Base-by-base conservation (phyloP, 345 rosid species). In the Combretum micranthum region DNA sequence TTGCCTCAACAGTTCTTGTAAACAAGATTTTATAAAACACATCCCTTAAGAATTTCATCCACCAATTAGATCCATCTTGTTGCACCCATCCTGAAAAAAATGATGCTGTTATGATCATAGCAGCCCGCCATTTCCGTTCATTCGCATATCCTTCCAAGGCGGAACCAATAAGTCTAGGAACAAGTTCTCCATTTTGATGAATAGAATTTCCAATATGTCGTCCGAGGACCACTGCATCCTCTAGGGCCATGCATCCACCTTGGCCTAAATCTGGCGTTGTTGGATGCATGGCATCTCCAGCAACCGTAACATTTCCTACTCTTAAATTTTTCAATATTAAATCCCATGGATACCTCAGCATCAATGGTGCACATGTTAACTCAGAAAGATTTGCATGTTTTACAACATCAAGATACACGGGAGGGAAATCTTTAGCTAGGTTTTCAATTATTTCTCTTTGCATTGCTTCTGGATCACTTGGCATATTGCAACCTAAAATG, bases 221-320 rank as follows among this genome's bases (percentile, higher is more conserved):
- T 15, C 75, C 75, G 1, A 76, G 52, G 0, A 80, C 73, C 13
- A 76, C 77, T 0, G 75, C 78, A 4, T 80, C 83, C 63, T 80
- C 83, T 13, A 73, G 51, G 0, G 83, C 77, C 0, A 57, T 18
- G 16, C 81, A 63, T 0, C 77, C 84, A 0, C 88, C 88, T 62
- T 79, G 11, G 44, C 71, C 59, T 2, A 72, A 71, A 25, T 80
- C 78, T 20, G 83, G 84, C 0, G 78, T 83, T 75, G 69, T 80
- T 4, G 83, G 80, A 21, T 83, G 88, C 72, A 77, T 76, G 19
- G 85, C 88, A 15, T 82, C 84, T 0, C 88, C 83, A 0, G 72
- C 81, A n/a, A 80, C 77, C 0, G 76, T 75, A 2, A 79, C 20
- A 42, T 75, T 79, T 4, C 61, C 69, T 42, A 59, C 67, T 52